A percentile compares a stretch with the other conserved stretches of the same genome.
Conservation (phyloP, 179 eudicot genomes). For the Dionaea muscipula region DNA sequence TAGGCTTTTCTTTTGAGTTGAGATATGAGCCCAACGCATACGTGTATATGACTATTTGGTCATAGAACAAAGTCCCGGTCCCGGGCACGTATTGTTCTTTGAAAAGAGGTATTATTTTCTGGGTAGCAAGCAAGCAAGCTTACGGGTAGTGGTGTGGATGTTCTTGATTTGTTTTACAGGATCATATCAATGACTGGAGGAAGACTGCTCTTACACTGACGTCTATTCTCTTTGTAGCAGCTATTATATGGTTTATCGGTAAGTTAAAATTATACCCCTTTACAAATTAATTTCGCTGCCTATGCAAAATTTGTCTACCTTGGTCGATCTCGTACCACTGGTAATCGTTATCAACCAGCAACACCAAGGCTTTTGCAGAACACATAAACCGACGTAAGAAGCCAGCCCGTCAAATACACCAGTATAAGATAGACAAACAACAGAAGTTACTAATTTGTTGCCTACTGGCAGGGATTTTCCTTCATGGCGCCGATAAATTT, state of each 20-base stretch:
- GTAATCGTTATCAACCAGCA: no score
- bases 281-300: neutral
- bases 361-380: no score
- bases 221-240: slow-evolving; percentile 62
- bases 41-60: neutral
- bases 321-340: neutral
- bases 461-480: slow-evolving; percentile 49
- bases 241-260: slow-evolving; percentile 76
- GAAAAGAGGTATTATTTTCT: no score
- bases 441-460: neutral
- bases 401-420: no score
- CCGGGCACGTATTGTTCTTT: no score
- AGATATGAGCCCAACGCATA: no score
- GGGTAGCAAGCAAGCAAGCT: no score
- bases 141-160: no score
- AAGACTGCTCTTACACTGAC: slow-evolving; percentile 55
- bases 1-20: neutral
- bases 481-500: slow-evolving; percentile 47
- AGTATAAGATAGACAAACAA: neutral
- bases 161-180: slow-evolving; percentile 31
- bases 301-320: neutral
- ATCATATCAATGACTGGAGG: slow-evolving; percentile 74
- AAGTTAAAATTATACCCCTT: slow-evolving; percentile 1
- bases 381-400: no score
- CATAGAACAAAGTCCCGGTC: no score